A percentile compares a stretch with the other conserved stretches of the same genome.
Evolutionary conservation across 2,329 filamentous ascomycete species (phyloP).

Genomic region (Beauveria caledonica): DNA sequence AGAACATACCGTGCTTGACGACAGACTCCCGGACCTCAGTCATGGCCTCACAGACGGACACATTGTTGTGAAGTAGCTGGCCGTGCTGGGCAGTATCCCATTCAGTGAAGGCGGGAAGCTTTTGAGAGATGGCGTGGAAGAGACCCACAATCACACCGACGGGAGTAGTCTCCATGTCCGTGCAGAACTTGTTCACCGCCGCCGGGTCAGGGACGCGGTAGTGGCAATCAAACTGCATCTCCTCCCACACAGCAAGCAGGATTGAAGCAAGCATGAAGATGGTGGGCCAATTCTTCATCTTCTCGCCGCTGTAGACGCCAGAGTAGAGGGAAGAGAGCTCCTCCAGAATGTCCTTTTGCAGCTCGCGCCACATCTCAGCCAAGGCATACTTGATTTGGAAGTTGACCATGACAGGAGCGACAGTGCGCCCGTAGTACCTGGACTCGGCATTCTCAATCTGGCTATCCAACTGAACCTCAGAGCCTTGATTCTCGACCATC

Average conservation of each 20-base stretch:
- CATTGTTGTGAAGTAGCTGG: constrained; percentile 82
- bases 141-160: constrained; percentile 94
- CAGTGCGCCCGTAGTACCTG: constrained; percentile 81
- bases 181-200: constrained; percentile 89
- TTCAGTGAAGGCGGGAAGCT: constrained; percentile 83
- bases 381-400: constrained; percentile 98
- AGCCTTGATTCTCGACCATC: constrained; percentile 81
- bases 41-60: constrained; percentile 89
- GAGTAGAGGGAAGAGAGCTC: constrained; percentile 89
- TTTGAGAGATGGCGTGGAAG: constrained; percentile 96
- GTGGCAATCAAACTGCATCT: constrained; percentile 98
- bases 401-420: constrained; percentile 98
- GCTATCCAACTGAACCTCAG: constrained; percentile 69
- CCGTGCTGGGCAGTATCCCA: constrained; percentile 93
- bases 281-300: constrained; percentile 97
- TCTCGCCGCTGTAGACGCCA: constrained; percentile 95
- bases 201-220: constrained; percentile 81
- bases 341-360: constrained; percentile 92
- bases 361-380: constrained; percentile 95
- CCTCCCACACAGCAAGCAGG: constrained; percentile 89
- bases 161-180: constrained; percentile 91
- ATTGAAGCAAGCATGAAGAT: constrained; percentile 97
- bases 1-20: constrained; percentile 76
- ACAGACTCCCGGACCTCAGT: constrained; percentile 91
- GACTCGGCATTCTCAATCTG: constrained; percentile 80